Conservation (phyloP, 1,284 basidiomycete genomes). For the Coniferiporia sulphurascens region DNA sequence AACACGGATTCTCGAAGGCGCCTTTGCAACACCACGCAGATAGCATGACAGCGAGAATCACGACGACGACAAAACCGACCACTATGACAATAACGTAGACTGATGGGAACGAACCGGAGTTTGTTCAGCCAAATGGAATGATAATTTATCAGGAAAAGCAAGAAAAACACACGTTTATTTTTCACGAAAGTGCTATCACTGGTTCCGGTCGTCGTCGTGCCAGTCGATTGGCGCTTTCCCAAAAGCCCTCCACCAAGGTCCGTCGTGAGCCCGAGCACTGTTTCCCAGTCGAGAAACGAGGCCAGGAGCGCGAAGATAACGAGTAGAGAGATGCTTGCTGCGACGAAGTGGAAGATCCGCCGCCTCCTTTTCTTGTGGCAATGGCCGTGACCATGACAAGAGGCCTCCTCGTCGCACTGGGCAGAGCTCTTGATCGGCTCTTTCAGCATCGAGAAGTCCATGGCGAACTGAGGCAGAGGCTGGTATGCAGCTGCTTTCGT, state of each 20-base stretch:
- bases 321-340: not conserved
- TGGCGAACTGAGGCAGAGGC: conserved; percentile 14
- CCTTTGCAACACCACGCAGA: conserved; percentile 57
- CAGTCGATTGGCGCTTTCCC: conserved; percentile 6
- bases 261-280: not conserved
- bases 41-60: conserved; percentile 41
- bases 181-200: conserved; percentile 11
- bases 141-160: not conserved
- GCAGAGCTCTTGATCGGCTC: not conserved
- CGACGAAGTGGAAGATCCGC: conserved; percentile 3
- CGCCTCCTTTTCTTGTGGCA: conserved; percentile 12
- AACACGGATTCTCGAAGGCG: conserved; percentile 52
- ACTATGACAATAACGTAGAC: conserved; percentile 22
- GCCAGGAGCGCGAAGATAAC: not conserved
- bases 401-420: not conserved
- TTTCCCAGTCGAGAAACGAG: not conserved
- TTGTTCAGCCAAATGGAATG: not conserved
- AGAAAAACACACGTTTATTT: conserved; percentile 14
- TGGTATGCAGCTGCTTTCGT: conserved; percentile 8
- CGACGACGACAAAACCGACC: conserved; percentile 63
- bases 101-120: conserved; percentile 35
- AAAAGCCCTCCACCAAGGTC: conserved; percentile 6
- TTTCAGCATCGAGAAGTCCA: conserved; percentile 14
- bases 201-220: not conserved
- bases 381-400: not conserved